Conservation (phyloP, 2,329 filamentous ascomycete genomes). For the Dendrostoma leiphaemia region DNA sequence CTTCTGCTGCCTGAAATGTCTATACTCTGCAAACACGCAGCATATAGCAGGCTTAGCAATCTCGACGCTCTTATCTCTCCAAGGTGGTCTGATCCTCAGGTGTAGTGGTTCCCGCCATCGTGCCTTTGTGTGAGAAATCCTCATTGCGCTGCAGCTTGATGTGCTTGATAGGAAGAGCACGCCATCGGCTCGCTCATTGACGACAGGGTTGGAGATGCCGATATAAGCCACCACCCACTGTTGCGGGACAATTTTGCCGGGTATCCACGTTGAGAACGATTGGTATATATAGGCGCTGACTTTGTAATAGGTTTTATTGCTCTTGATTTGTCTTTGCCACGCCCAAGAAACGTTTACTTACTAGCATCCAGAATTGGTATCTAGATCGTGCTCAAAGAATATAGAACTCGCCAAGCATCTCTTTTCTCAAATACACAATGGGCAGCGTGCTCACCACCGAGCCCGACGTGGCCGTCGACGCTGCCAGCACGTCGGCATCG, state of each 20-base stretch:
- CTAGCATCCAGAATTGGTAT: too few species aligned
- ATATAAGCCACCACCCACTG: not conserved
- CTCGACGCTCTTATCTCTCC: slow-evolving; percentile 4
- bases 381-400: too few species aligned
- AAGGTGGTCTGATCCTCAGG: slow-evolving; percentile 3
- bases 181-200: slow-evolving; percentile 15
- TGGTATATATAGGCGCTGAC: not conserved
- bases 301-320: not conserved
- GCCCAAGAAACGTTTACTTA: too few species aligned
- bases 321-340: too few species aligned
- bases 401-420: too few species aligned
- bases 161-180: slow-evolving; percentile 16
- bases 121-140: not conserved
- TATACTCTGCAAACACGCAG: not conserved
- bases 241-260: not conserved
- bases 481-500: not conserved
- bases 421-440: too few species aligned
- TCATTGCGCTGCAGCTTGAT: slow-evolving; percentile 15
- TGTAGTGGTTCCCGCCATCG: not conserved
- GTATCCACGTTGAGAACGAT: not conserved
- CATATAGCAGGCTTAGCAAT: slow-evolving; percentile 8
- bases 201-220: slow-evolving; percentile 11
- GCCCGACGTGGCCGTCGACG: slow-evolving; percentile 1
- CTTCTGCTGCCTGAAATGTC: not conserved
- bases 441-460: not conserved